These are phyloP conservation scores for Oxytropis ochrocephala DNA, from an alignment of 306 rosid species.

Conservation along the genomic window DNA sequence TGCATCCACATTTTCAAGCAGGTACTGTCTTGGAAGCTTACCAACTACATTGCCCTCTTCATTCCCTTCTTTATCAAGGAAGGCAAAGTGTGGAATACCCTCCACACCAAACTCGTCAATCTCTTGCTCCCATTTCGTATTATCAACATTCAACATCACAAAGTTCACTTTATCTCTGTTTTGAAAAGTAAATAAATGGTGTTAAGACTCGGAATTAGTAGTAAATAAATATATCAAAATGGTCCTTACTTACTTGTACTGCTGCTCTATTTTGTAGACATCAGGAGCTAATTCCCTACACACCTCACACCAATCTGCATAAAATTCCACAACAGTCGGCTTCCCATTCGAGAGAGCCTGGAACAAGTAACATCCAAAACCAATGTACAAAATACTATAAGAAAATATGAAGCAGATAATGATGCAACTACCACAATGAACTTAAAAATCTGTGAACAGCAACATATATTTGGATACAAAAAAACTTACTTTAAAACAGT, in stretches of 20 bases:
- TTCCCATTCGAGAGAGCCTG: constrained; percentile 96
- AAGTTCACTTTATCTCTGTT: constrained; percentile 36
- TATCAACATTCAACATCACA: constrained; percentile 66
- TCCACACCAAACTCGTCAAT: constrained; percentile 96
- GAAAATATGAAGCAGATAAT: neutral
- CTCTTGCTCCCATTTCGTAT: constrained; percentile 98
- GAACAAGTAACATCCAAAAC: constrained; percentile 1
- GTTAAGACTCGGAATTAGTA: neutral
- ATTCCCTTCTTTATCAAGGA: constrained; percentile 82
- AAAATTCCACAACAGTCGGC: constrained; percentile 95
- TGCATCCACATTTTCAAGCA: constrained; percentile 79
- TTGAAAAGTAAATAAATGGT: neutral
- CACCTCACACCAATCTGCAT: constrained; percentile 99
- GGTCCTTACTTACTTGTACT: constrained; percentile 79
- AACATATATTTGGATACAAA: neutral
- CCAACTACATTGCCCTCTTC: constrained; percentile 95
- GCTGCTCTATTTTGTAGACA: constrained; percentile 88
- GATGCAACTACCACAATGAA: neutral
- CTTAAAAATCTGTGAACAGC: neutral
- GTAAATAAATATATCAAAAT: no score
- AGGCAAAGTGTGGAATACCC: constrained; percentile 96
- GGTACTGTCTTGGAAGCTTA: constrained; percentile 70
- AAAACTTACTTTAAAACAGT: neutral
- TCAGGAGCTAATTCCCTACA: constrained; percentile 93
- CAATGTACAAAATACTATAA: neutral